Conservation (phyloP, 139 green algal species). For the Mesostigma viride region DNA sequence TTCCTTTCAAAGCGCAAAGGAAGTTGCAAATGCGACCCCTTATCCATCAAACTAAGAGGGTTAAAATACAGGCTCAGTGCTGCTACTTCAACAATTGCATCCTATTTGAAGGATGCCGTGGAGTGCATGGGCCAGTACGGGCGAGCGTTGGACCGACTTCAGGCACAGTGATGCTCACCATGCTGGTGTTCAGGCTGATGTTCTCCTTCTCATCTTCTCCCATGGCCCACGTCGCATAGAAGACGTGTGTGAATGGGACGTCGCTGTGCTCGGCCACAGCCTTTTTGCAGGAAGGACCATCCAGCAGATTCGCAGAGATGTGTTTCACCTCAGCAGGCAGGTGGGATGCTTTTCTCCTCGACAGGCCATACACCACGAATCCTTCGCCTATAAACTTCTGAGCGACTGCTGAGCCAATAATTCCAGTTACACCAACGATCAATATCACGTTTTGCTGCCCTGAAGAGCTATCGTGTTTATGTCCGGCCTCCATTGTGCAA, state of each 20-base stretch:
- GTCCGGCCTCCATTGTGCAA: too few species aligned
- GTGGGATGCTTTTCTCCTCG: too few species aligned
- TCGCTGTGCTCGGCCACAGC: too few species aligned
- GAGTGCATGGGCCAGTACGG: background rate
- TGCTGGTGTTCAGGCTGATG: conserved; percentile 8
- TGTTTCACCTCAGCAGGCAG: too few species aligned
- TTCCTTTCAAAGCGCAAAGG: background rate
- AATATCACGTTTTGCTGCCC: too few species aligned
- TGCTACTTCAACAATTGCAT: background rate
- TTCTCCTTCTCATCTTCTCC: background rate
- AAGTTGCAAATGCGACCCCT: background rate
- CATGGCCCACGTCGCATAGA: conserved; percentile 15
- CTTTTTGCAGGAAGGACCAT: too few species aligned
- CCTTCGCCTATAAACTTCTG: too few species aligned
- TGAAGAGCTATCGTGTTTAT: too few species aligned
- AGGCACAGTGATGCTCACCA: conserved; percentile 10
- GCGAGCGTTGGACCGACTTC: background rate
- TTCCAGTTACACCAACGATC: too few species aligned
- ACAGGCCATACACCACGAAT: too few species aligned
- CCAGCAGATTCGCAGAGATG: too few species aligned
- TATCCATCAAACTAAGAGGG: background rate
- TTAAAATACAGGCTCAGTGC: background rate
- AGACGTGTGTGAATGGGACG: conserved; percentile 22
- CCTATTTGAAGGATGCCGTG: background rate
- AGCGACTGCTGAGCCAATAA: too few species aligned